Evolutionary conservation across 192 early-diverging fungal species (phyloP).

Genomic region (Podila horticola): DNA sequence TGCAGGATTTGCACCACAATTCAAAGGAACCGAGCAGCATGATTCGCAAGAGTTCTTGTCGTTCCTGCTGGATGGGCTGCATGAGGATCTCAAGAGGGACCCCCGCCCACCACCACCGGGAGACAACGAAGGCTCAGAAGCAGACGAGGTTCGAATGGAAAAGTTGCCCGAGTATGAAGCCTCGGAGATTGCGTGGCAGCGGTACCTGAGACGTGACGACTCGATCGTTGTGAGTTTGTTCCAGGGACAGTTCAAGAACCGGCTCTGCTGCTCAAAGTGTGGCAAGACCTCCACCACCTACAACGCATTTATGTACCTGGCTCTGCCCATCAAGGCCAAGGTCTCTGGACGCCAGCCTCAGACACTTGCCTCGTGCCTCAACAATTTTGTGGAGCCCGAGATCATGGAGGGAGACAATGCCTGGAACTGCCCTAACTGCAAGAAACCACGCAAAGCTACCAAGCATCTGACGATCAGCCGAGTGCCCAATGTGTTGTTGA

Average conservation of each 20-base stretch:
- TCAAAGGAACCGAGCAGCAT: constrained; percentile 91
- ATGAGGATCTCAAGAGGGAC: constrained; percentile 90
- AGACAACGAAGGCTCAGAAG: constrained; percentile 54
- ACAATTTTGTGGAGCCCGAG: constrained; percentile 86
- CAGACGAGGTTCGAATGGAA: constrained; percentile 72
- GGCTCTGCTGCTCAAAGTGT: constrained; percentile 78
- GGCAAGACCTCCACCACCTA: constrained; percentile 86
- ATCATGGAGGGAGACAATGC: constrained; percentile 89
- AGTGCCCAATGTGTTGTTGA: constrained; percentile 88
- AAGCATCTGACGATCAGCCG: constrained; percentile 84
- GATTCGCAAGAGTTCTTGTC: constrained; percentile 97
- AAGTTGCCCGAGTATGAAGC: constrained; percentile 68
- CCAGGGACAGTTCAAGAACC: constrained; percentile 83
- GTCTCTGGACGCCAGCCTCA: constrained; percentile 61
- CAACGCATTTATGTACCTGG: constrained; percentile 91
- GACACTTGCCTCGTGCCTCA: constrained; percentile 85
- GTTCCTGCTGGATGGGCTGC: constrained; percentile 89
- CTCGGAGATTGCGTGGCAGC: constrained; percentile 75
- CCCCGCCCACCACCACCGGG: constrained; percentile 47
- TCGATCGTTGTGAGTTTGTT: constrained; percentile 91
- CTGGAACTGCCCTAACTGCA: constrained; percentile 92
- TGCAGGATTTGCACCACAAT: constrained; percentile 81
- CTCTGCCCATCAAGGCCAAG: constrained; percentile 83
- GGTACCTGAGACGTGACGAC: constrained; percentile 78
- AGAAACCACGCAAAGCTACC: constrained; percentile 72